These are phyloP conservation scores for Ophiocordyceps camponoti-rufipedis DNA, from an alignment of 2,329 filamentous ascomycete genomes.

Conservation along the genomic window DNA sequence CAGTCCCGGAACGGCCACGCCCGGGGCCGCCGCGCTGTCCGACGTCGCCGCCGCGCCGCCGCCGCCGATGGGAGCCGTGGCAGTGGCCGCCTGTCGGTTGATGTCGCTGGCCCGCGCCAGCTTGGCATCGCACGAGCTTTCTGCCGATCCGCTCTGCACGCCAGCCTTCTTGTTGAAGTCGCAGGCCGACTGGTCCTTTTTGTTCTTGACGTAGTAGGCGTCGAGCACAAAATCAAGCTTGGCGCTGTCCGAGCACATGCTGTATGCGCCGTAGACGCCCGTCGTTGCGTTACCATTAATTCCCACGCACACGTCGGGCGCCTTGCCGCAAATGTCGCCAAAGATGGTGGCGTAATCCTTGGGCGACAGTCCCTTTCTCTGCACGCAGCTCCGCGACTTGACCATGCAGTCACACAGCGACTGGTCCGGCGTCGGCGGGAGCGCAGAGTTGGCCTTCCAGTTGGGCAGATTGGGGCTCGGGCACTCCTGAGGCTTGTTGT, in stretches of 20 bases:
- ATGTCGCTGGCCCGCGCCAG: slow-evolving; percentile 45
- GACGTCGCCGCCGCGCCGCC: slow-evolving; percentile 1
- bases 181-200: slow-evolving; percentile 39
- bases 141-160: slow-evolving; percentile 27
- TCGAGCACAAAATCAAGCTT: slow-evolving; percentile 60
- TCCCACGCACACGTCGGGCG: slow-evolving; percentile 40
- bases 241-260: slow-evolving; percentile 53
- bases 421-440: slow-evolving; percentile 70
- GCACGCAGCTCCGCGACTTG: slow-evolving; percentile 52
- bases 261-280: slow-evolving; percentile 49
- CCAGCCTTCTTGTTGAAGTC: slow-evolving; percentile 49
- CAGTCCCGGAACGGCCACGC: slow-evolving; percentile 17
- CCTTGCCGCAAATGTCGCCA: slow-evolving; percentile 48
- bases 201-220: slow-evolving; percentile 43
- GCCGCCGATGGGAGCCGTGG: slow-evolving; percentile 17
- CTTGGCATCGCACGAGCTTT: slow-evolving; percentile 36
- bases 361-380: slow-evolving; percentile 35
- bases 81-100: slow-evolving; percentile 26
- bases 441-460: slow-evolving; percentile 47
- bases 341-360: slow-evolving; percentile 55
- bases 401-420: slow-evolving; percentile 77
- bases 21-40: slow-evolving; percentile 18
- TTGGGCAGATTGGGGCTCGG: slow-evolving; percentile 36
- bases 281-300: slow-evolving; percentile 35
- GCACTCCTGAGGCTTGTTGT: slow-evolving; percentile 57